A percentile compares a stretch with the other conserved stretches of the same genome.
These are phyloP conservation scores for Fusarium sublunatum DNA, from an alignment of 2,329 filamentous ascomycete genomes.

Conservation along the genomic window DNA sequence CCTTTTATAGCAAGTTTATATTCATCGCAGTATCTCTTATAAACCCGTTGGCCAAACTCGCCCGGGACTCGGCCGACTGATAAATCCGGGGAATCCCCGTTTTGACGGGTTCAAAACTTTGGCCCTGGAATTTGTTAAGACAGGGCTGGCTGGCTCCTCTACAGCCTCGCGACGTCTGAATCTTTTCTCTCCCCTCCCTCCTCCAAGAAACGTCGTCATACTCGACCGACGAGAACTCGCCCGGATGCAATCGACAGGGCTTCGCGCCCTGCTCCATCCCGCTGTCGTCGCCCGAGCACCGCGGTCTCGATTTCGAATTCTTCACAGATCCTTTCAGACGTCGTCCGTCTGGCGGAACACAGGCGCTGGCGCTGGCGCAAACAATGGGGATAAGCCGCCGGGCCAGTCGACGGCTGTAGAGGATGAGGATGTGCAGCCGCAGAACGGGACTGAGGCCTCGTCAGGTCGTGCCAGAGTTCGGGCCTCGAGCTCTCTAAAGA, in stretches of 20 bases:
- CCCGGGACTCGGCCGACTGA: conserved; percentile 25
- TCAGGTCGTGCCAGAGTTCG: conserved; percentile 46
- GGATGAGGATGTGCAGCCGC: conserved; percentile 46
- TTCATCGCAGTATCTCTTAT: neutral
- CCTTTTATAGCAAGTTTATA: neutral
- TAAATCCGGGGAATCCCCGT: conserved; percentile 15
- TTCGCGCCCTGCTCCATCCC: conserved; percentile 47
- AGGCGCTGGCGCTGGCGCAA: conserved; percentile 30
- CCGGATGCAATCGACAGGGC: conserved; percentile 49
- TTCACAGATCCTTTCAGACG: conserved; percentile 42
- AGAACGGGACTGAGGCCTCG: conserved; percentile 45
- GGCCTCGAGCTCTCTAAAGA: conserved; percentile 44
- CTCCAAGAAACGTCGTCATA: conserved; percentile 6
- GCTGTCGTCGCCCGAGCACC: conserved; percentile 38
- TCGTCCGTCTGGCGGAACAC: conserved; percentile 35
- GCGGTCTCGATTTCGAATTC: conserved; percentile 22
- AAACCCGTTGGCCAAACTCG: neutral
- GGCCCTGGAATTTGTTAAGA: conserved; percentile 29
- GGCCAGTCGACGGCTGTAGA: conserved; percentile 44
- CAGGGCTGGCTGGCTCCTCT: conserved; percentile 30
- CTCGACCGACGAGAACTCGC: conserved; percentile 38
- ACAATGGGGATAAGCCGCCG: conserved; percentile 45
- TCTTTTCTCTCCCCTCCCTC: too few relatives aligned
- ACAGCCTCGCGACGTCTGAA: conserved; percentile 24
- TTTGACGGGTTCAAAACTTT: conserved; percentile 20